Percentiles rank a stretch among this genome's conserved stretches.
phyloP scores from a whole-genome alignment of 2,329 filamentous ascomycete species.

The Epichloe bromicola region DNA sequence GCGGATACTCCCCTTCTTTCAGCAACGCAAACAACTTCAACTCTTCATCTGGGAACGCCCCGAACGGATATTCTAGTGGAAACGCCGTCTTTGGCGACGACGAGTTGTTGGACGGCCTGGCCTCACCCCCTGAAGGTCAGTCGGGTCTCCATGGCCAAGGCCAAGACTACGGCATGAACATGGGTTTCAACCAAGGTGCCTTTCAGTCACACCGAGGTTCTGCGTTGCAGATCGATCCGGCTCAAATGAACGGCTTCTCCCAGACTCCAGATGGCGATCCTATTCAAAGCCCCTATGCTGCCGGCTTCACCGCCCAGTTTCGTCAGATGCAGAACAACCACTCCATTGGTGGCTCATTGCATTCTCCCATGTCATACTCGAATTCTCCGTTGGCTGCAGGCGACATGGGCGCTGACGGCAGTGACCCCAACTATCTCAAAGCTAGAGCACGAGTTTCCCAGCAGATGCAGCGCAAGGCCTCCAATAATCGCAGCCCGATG shows the following conservation, averaged over 20 bases:
- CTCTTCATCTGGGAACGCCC: conserved; percentile 42
- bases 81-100: conserved; percentile 76
- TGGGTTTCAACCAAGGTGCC: conserved; percentile 42
- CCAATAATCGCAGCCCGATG: conserved; percentile 65
- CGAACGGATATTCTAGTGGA: conserved; percentile 62
- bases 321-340: conserved; percentile 51
- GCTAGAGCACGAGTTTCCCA: conserved; percentile 48
- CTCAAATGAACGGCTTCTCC: conserved; percentile 69
- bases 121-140: conserved; percentile 40
- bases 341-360: conserved; percentile 38
- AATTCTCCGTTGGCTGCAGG: conserved; percentile 27
- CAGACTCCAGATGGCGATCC: conserved; percentile 85
- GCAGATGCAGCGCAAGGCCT: conserved; percentile 58
- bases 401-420: conserved; percentile 35
- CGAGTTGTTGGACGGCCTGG: conserved; percentile 67
- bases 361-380: conserved; percentile 27
- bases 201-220: conserved; percentile 42
- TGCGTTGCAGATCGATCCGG: conserved; percentile 49
- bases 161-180: conserved; percentile 46
- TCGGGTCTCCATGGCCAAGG: conserved; percentile 37
- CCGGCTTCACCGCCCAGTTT: conserved; percentile 71
- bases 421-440: conserved; percentile 46
- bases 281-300: conserved; percentile 79
- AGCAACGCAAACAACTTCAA: conserved; percentile 39
- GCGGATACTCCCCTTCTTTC: conserved; percentile 47